Evolutionary conservation across 1,139 yeast genomes (phyloP), one percentile per base, ranked within the genome.

Genomic region (Keqinozyma sinolaborantium): DNA sequence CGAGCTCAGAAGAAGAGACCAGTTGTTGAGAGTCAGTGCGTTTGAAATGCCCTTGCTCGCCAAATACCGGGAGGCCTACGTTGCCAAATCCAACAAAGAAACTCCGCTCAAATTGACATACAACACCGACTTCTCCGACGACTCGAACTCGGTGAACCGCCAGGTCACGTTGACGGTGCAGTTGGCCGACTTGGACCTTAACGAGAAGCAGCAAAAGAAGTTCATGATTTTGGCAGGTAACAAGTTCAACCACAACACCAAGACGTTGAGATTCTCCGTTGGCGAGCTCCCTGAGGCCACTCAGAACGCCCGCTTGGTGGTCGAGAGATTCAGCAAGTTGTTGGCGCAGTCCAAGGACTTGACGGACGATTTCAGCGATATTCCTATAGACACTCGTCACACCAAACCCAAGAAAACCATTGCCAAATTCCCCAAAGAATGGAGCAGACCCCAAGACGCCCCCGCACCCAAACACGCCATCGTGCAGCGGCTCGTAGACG

Each of bases 31-130:
- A 48, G 68, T 86, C 24, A 84, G 94, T 20, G 97, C 97, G 0
- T 92, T 82, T 60, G 97, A 90, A 56, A 73, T 90, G 69, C 98
- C 98, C 3, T 74, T 81, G 36, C 70, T 92, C 42, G 79, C 82
- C 28, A 78, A 86, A 56, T 83, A 72, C 54, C 81, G 92, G 46
- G 79, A 79, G 58, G 70, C 65, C 38, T 84, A 79, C 58, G 54
- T 48, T 24, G 83, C 82, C 15, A 59, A 36, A 33, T 44, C 70
- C 5, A 43, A 48, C 14, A 46, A 50, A 4, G 72, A 75, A 28
- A 64, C 74, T 20, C 86, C 88, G 3, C 56, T 88, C 25, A 68
- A 65, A 31, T 83, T 85, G 53, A 77, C 81, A 43, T 88, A 81
- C 62, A 75, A 81, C 19, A 73, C 84, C 4, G 88, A 80, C 53